These are phyloP conservation scores for Paraglomus brasilianum DNA, from an alignment of 192 early-diverging fungal genomes.

Conservation along the genomic window DNA sequence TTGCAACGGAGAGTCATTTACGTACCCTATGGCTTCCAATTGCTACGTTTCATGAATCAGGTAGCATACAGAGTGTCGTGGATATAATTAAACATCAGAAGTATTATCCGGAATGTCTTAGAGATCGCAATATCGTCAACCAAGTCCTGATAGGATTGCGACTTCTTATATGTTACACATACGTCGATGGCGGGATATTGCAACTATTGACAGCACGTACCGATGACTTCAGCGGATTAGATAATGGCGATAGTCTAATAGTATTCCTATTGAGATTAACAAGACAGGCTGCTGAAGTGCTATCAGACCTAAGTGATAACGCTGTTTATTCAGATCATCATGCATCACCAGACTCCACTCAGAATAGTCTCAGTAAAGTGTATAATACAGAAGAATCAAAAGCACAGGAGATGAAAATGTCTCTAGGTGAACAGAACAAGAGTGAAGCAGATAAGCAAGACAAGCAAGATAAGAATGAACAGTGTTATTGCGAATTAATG, in stretches of 20 bases:
- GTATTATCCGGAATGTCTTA: slow-evolving; percentile 33
- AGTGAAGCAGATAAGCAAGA: too few relatives aligned
- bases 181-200: slow-evolving; percentile 27
- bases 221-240: slow-evolving; percentile 33
- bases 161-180: slow-evolving; percentile 28
- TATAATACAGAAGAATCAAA: slow-evolving; percentile 5
- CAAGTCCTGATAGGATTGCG: slow-evolving; percentile 24
- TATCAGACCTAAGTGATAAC: slow-evolving; percentile 28
- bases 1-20: slow-evolving; percentile 14
- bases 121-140: slow-evolving; percentile 29
- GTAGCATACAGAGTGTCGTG: slow-evolving; percentile 27
- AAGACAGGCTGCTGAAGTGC: slow-evolving; percentile 28
- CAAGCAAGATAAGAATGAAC: too few relatives aligned
- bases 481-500: too few relatives aligned
- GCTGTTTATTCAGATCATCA: slow-evolving; percentile 27
- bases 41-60: slow-evolving; percentile 27
- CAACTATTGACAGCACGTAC: slow-evolving; percentile 27
- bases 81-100: slow-evolving; percentile 34
- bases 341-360: not conserved
- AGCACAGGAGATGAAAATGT: not conserved
- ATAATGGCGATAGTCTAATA: slow-evolving; percentile 31
- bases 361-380: not conserved
- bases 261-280: slow-evolving; percentile 30
- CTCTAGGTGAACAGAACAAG: not conserved
- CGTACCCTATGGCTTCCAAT: slow-evolving; percentile 30